Evolutionary conservation across 2,329 filamentous ascomycete genomes (phyloP).

Genomic region (Colletotrichum echinochloae): DNA sequence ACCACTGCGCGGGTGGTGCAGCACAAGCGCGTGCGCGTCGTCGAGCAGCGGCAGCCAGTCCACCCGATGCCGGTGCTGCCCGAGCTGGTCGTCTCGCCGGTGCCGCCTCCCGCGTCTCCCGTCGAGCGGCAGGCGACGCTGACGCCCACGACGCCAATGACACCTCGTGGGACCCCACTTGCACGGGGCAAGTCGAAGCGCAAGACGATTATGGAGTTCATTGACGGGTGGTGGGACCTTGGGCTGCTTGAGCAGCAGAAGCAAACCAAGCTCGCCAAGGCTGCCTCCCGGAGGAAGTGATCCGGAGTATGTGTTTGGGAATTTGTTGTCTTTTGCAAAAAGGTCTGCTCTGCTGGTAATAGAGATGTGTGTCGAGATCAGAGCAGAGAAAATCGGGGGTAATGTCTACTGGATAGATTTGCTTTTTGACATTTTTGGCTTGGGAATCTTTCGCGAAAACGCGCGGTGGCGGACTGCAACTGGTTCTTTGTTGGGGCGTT

Average conservation of each 20-base stretch:
- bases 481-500: neutral
- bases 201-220: constrained; percentile 60
- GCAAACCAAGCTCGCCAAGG: constrained; percentile 48
- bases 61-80: constrained; percentile 34
- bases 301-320: neutral
- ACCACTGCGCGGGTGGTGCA: constrained; percentile 49
- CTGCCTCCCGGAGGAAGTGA: constrained; percentile 21
- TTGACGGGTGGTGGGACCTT: constrained; percentile 69
- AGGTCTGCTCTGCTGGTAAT: constrained; percentile 28
- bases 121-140: constrained; percentile 41
- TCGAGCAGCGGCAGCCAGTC: constrained; percentile 39
- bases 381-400: neutral
- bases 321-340: neutral
- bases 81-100: constrained; percentile 37
- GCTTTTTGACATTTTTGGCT: neutral
- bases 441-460: neutral
- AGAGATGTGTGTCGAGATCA: constrained; percentile 11
- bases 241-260: constrained; percentile 61
- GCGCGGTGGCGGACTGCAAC: constrained; percentile 4
- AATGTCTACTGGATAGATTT: constrained; percentile 41
- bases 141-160: constrained; percentile 44
- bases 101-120: constrained; percentile 33
- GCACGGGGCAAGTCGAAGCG: constrained; percentile 51
- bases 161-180: constrained; percentile 10
- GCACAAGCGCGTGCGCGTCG: constrained; percentile 31